Percentiles rank a stretch among this genome's conserved stretches.
Conservation (phyloP, 139 green algal genomes). For the Chlorella vulgaris region DNA sequence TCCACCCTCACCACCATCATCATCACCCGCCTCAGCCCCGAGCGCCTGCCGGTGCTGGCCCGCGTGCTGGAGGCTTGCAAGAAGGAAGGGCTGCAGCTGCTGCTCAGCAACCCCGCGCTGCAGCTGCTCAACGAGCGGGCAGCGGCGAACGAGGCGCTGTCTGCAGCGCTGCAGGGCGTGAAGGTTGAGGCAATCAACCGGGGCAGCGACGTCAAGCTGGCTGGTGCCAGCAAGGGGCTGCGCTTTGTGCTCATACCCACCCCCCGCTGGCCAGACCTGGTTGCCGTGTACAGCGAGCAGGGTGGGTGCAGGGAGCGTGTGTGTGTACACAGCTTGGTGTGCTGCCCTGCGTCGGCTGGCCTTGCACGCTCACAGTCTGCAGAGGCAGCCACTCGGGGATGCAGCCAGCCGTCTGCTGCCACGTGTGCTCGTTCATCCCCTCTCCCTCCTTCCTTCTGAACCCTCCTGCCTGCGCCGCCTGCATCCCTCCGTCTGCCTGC, state of each 20-base stretch:
- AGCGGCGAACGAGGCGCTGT: conserved; percentile 12
- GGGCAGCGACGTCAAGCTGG: conserved; percentile 25
- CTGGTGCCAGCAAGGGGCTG: conserved; percentile 24
- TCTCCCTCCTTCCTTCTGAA: not conserved
- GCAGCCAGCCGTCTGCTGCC: no score
- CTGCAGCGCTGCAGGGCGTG: not conserved
- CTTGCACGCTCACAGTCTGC: no score
- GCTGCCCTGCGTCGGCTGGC: no score
- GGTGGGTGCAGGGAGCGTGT: not conserved
- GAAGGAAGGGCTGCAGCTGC: conserved; percentile 59
- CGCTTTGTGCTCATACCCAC: conserved; percentile 74
- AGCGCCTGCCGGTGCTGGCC: conserved; percentile 74
- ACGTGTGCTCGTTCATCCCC: no score
- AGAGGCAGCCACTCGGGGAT: no score
- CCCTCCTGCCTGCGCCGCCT: not conserved
- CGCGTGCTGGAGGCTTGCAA: conserved; percentile 59
- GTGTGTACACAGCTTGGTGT: not conserved
- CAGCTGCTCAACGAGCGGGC: conserved; percentile 54
- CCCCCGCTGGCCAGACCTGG: conserved; percentile 91
- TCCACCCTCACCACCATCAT: conserved; percentile 70
- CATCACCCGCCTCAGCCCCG: conserved; percentile 87
- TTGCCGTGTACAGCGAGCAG: conserved; percentile 44
- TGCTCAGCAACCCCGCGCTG: conserved; percentile 81
- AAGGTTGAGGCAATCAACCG: conserved; percentile 14
- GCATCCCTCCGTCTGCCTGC: no score